These are phyloP conservation scores for Monosporascus sp. DNA, from an alignment of 2,329 filamentous ascomycete genomes.

Conservation along the genomic window DNA sequence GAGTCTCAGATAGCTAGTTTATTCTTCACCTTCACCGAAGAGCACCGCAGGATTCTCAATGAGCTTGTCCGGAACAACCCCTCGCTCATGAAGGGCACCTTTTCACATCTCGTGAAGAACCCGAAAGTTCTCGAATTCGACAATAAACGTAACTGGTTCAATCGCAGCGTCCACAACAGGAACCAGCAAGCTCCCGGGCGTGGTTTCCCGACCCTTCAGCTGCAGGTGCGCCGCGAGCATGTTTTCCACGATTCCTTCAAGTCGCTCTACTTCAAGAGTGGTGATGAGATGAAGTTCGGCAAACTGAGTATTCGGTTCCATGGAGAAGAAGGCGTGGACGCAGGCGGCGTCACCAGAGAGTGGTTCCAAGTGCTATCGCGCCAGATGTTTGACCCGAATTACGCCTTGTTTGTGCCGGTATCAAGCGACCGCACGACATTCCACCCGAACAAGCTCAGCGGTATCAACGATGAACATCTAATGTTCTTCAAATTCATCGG, in stretches of 20 bases:
- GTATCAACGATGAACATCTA: slow-evolving; percentile 90
- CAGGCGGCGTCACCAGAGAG: slow-evolving; percentile 93
- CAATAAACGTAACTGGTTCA: slow-evolving; percentile 99
- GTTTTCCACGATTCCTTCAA: slow-evolving; percentile 99
- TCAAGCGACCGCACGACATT: slow-evolving; percentile 97
- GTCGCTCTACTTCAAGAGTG: slow-evolving; percentile 93
- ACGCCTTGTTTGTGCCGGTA: slow-evolving; percentile 92
- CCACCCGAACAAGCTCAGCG: slow-evolving; percentile 92
- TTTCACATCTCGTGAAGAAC: slow-evolving; percentile 93
- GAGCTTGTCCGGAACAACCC: slow-evolving; percentile 96
- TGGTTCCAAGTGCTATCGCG: slow-evolving; percentile 98
- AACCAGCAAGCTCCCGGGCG: slow-evolving; percentile 58
- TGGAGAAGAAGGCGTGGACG: slow-evolving; percentile 95
- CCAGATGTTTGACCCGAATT: slow-evolving; percentile 99
- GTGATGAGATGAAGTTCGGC: slow-evolving; percentile 97
- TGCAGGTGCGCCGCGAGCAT: slow-evolving; percentile 85
- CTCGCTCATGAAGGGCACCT: slow-evolving; percentile 97
- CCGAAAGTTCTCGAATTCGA: slow-evolving; percentile 98
- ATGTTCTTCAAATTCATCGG: slow-evolving; percentile 99
- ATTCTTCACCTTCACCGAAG: slow-evolving; percentile 97
- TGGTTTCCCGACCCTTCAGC: slow-evolving; percentile 67
- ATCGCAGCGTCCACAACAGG: slow-evolving; percentile 78
- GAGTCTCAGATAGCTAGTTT: slow-evolving; percentile 80
- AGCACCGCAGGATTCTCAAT: slow-evolving; percentile 95
- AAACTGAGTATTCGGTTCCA: slow-evolving; percentile 98